These are phyloP conservation scores for Chrysochromulina parva DNA, from an alignment of 78 protist genomes.

Conservation along the genomic window DNA sequence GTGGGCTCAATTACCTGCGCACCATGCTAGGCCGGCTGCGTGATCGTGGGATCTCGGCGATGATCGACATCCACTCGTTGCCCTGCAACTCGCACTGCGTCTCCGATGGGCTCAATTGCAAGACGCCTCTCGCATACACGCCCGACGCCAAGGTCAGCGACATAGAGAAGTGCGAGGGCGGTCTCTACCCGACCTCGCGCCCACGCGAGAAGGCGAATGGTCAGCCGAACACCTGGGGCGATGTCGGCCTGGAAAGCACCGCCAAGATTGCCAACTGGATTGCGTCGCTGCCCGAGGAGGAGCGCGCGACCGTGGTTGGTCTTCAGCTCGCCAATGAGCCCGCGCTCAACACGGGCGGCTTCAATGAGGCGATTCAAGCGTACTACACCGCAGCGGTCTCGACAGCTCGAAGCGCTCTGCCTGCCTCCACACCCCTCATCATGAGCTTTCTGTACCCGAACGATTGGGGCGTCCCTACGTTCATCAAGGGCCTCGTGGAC, in stretches of 20 bases:
- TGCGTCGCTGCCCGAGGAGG: background rate
- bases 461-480: background rate
- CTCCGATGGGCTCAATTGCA: background rate
- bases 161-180: background rate
- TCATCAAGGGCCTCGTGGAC: background rate
- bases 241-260: background rate
- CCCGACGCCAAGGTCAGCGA: background rate
- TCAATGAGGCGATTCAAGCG: background rate
- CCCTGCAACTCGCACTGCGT: background rate
- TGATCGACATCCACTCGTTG: background rate
- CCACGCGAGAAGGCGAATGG: background rate
- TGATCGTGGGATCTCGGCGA: background rate
- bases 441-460: background rate
- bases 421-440: background rate
- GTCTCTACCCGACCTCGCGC: background rate
- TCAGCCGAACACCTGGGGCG: background rate
- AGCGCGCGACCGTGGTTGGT: background rate
- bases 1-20: background rate
- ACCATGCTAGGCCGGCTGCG: background rate
- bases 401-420: background rate
- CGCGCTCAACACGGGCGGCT: background rate
- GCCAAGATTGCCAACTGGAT: background rate
- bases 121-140: background rate
- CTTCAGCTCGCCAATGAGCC: background rate
- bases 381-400: background rate